Percentiles rank a stretch among this genome's conserved stretches.
These are phyloP conservation scores for Diplodia seriata DNA, from an alignment of 2,329 filamentous ascomycete species.

Conservation along the genomic window DNA sequence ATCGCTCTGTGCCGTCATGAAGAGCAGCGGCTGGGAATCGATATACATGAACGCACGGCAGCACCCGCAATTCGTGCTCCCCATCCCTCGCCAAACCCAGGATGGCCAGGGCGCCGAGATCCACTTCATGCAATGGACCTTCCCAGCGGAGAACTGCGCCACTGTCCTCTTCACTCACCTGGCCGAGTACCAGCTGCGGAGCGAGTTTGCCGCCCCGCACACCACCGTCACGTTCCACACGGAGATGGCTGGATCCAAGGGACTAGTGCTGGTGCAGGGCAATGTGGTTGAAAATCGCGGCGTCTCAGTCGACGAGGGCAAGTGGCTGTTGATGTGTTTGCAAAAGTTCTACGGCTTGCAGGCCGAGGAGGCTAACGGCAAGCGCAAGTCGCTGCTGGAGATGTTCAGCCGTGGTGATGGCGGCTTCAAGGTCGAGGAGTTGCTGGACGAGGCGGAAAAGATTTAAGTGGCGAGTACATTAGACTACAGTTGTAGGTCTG, in stretches of 20 bases:
- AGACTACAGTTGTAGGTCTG: not conserved
- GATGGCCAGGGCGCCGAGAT: conserved; percentile 77
- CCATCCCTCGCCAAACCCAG: conserved; percentile 69
- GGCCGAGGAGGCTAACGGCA: conserved; percentile 61
- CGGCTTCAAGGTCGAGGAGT: conserved; percentile 79
- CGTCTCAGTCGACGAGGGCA: conserved; percentile 79
- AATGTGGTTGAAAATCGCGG: conserved; percentile 77
- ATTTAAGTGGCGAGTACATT: conserved; percentile 48
- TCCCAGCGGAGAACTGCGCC: conserved; percentile 69
- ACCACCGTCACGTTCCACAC: conserved; percentile 92
- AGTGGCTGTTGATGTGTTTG: conserved; percentile 88
- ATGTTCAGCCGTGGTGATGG: conserved; percentile 82
- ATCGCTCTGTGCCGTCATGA: conserved; percentile 84
- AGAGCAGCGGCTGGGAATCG: conserved; percentile 72
- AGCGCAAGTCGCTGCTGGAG: conserved; percentile 71
- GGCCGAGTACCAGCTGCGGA: conserved; percentile 88
- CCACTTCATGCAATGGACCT: conserved; percentile 96
- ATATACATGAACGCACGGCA: conserved; percentile 74
- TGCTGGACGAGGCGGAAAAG: conserved; percentile 90
- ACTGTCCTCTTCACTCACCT: conserved; percentile 89
- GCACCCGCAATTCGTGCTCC: conserved; percentile 89
- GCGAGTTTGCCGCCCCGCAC: conserved; percentile 88
- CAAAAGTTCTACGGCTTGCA: conserved; percentile 86
- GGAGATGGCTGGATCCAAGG: conserved; percentile 76
- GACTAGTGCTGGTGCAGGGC: conserved; percentile 85